Evolutionary conservation across 257 asterid species (phyloP).

Genomic region (Rhazya stricta): DNA sequence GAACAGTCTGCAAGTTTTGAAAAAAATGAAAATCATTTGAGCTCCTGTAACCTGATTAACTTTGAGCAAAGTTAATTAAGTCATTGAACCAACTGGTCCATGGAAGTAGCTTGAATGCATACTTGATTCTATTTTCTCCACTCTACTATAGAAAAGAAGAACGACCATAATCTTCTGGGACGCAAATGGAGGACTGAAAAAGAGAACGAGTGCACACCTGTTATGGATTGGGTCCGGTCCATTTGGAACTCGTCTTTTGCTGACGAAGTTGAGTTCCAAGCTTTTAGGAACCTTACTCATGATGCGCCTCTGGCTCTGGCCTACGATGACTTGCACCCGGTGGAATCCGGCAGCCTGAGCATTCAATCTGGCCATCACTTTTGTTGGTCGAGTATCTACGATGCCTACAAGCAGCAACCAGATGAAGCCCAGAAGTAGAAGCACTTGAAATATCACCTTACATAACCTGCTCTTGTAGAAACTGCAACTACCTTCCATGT

Average conservation of each 20-base stretch:
- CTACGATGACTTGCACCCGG: not conserved
- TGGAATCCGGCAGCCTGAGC: conserved; percentile 2
- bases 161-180: not conserved
- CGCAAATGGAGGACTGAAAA: not conserved
- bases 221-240: conserved; percentile 92
- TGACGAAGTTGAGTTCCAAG: conserved; percentile 36
- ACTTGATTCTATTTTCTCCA: not conserved
- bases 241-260: conserved; percentile 72
- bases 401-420: conserved; percentile 31
- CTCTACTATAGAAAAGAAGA: not conserved
- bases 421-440: conserved; percentile 29
- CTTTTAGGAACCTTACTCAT: conserved; percentile 14
- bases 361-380: conserved; percentile 13
- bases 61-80: too few species aligned
- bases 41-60: too few species aligned
- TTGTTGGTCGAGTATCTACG: conserved; percentile 7
- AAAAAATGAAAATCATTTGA: too few species aligned
- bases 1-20: too few species aligned
- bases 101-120: not conserved
- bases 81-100: too few species aligned
- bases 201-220: conserved; percentile 37
- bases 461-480: conserved; percentile 15
- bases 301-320: conserved; percentile 13
- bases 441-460: conserved; percentile 29
- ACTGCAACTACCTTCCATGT: conserved; percentile 26